Evolutionary conservation across 768 basidiomycete genomes (phyloP), one percentile per base, ranked within the genome.

Genomic region (Kwoniella shandongensis): DNA sequence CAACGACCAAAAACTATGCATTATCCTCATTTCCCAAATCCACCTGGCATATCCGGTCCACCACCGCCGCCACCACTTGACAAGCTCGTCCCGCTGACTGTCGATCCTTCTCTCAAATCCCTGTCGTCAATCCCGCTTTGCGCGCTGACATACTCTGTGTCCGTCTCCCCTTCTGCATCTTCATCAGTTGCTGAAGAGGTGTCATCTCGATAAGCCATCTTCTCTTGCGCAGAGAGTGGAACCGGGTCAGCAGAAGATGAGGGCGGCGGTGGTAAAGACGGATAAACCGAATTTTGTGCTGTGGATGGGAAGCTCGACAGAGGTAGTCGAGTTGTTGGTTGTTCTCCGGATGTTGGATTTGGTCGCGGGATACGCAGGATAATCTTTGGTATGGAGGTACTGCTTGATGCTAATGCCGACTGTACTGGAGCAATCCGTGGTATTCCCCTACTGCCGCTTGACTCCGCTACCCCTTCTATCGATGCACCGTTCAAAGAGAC

Each of bases 61-160:
- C 22, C n/a, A 38, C 36, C n/a, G 10, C 36, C 36, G 36, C 36
- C n/a, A 4, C 25, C 50, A 11, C 11, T 42, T 36, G 18, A 18
- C 17, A 2, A 27, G 3, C 17, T 51, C 29, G 36, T 30, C 11
- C 20, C 29, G n/a, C 40, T 35, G 12, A n/a, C 42, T 17, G 17
- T 27, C 56, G 41, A 27, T 11, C 42, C 30, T 44, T 49, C 46
- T 27, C 29, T 25, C 27, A 17, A 8, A 5, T 23, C 40, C n/a
- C 40, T 23, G 40, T 57, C 48, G 6, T 32, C 32, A 6, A 32
- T 6, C 32, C 57, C 61, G 44, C 66, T 61, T 17, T 32, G 27
- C n/a, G 66, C 66, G 36, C 45, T 62, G 10, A 49, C 45, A 40
- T 67, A 67, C 36, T 62, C 66, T 7, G 42, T 32, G n/a, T 47